These are phyloP conservation scores for Teunomyces cretensis DNA, from an alignment of 805 yeast species.

Conservation along the genomic window DNA sequence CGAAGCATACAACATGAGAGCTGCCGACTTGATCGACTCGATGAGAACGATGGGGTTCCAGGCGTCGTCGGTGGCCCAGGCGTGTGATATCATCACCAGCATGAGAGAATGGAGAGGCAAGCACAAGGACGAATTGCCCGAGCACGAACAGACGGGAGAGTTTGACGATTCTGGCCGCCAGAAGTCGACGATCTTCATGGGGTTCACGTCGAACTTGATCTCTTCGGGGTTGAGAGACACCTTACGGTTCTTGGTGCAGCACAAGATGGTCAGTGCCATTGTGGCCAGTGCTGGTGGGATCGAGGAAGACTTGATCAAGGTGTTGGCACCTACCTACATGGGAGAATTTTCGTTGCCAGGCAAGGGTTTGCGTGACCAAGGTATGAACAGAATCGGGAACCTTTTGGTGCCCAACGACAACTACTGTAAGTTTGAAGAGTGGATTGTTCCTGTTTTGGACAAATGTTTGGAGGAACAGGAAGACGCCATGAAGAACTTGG, in stretches of 20 bases:
- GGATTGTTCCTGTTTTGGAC: slow-evolving; percentile 95
- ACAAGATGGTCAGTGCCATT: slow-evolving; percentile 91
- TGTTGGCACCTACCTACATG: slow-evolving; percentile 92
- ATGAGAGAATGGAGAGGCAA: slow-evolving; percentile 95
- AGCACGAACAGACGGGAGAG: slow-evolving; percentile 65
- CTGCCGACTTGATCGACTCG: slow-evolving; percentile 71
- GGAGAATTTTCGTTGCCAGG: slow-evolving; percentile 90
- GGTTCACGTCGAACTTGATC: slow-evolving; percentile 94
- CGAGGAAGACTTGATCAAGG: slow-evolving; percentile 95
- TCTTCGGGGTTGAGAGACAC: slow-evolving; percentile 94
- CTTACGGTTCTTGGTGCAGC: slow-evolving; percentile 81
- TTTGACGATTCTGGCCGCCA: slow-evolving; percentile 78
- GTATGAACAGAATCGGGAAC: slow-evolving; percentile 97
- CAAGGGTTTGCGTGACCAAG: slow-evolving; percentile 80
- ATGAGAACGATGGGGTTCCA: slow-evolving; percentile 98
- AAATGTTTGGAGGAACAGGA: slow-evolving; percentile 87
- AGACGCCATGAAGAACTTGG: slow-evolving; percentile 50
- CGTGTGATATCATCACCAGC: slow-evolving; percentile 87
- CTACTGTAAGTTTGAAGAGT: slow-evolving; percentile 96
- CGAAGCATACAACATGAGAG: slow-evolving; percentile 72
- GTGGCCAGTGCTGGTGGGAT: slow-evolving; percentile 99
- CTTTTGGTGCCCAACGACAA: slow-evolving; percentile 96
- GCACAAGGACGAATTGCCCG: slow-evolving; percentile 64
- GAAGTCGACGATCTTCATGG: slow-evolving; percentile 89
- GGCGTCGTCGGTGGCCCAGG: slow-evolving; percentile 80